Percentiles rank a stretch among this genome's conserved stretches.
Conservation (phyloP, 495 filamentous ascomycete genomes). For the Neurospora sp. region DNA sequence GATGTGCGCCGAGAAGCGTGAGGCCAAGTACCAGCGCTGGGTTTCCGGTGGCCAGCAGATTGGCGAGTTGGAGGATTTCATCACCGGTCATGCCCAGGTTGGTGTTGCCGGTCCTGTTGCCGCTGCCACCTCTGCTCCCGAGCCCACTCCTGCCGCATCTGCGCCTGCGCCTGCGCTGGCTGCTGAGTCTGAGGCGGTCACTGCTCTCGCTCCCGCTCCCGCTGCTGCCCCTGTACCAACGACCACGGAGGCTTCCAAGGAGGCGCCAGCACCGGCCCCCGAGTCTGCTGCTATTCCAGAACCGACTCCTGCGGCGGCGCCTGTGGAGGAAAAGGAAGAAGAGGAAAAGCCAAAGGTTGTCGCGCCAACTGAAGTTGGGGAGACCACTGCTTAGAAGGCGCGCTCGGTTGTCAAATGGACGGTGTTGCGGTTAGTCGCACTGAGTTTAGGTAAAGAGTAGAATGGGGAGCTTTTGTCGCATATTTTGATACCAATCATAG, state of each 20-base stretch:
- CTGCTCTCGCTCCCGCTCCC: background rate
- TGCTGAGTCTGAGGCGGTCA: background rate
- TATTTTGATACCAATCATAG: background rate
- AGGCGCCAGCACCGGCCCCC: background rate
- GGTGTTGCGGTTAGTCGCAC: background rate
- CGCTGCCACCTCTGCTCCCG: background rate
- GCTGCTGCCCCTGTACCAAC: background rate
- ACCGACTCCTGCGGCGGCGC: background rate
- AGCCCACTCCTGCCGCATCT: background rate
- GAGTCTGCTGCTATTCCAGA: background rate
- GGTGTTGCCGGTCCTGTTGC: conserved; percentile 10
- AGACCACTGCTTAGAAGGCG: background rate
- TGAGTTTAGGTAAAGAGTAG: background rate
- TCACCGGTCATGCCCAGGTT: conserved; percentile 26
- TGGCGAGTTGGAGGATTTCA: conserved; percentile 74
- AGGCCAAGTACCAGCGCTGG: conserved; percentile 59
- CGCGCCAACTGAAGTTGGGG: background rate
- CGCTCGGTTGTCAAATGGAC: background rate
- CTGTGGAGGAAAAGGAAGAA: background rate
- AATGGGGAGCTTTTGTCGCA: background rate
- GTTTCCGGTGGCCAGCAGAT: conserved; percentile 63
- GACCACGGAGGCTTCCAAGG: background rate
- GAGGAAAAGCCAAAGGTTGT: background rate
- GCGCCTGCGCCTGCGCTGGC: background rate
- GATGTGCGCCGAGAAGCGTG: conserved; percentile 51